Percentiles rank a stretch among this genome's conserved stretches.
These are phyloP conservation scores for Escovopsis weberi DNA, from an alignment of 2,329 filamentous ascomycete genomes.

Conservation along the genomic window DNA sequence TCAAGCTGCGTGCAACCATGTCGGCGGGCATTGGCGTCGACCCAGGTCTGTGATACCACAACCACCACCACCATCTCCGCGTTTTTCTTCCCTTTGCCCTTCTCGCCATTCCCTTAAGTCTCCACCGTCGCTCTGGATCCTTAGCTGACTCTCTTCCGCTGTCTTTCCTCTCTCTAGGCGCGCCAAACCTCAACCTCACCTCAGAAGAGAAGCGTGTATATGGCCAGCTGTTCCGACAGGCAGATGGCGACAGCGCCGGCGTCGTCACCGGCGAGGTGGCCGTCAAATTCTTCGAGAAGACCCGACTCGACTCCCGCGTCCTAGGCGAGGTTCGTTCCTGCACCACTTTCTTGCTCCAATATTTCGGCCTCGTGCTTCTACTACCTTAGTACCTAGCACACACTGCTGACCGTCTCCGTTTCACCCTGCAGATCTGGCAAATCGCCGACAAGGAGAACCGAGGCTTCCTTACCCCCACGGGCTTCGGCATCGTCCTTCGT, in stretches of 20 bases:
- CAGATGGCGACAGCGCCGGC: slow-evolving; percentile 80
- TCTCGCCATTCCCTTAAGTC: neutral
- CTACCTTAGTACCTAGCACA: no score
- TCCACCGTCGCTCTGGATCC: slow-evolving; percentile 6
- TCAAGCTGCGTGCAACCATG: slow-evolving; percentile 9
- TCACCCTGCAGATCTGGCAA: slow-evolving; percentile 72
- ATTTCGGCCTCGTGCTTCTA: no score
- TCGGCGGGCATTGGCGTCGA: slow-evolving; percentile 12
- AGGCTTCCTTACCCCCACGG: slow-evolving; percentile 79
- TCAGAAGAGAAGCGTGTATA: slow-evolving; percentile 89
- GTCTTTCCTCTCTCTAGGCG: slow-evolving; percentile 21
- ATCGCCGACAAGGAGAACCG: slow-evolving; percentile 95
- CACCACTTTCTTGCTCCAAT: neutral
- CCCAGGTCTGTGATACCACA: slow-evolving; percentile 7
- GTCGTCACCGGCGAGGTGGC: slow-evolving; percentile 93
- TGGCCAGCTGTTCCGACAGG: slow-evolving; percentile 82
- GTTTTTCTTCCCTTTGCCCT: no score
- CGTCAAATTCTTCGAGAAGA: slow-evolving; percentile 97
- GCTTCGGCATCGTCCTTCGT: slow-evolving; percentile 83
- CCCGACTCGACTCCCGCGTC: slow-evolving; percentile 68
- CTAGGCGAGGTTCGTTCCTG: slow-evolving; percentile 61
- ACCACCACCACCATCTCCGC: no score
- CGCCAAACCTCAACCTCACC: slow-evolving; percentile 68
- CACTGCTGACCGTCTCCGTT: neutral
- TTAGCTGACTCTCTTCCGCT: neutral